Evolutionary conservation across 768 basidiomycete genomes (phyloP).

Genomic region (Cystofilobasidium capitatum): DNA sequence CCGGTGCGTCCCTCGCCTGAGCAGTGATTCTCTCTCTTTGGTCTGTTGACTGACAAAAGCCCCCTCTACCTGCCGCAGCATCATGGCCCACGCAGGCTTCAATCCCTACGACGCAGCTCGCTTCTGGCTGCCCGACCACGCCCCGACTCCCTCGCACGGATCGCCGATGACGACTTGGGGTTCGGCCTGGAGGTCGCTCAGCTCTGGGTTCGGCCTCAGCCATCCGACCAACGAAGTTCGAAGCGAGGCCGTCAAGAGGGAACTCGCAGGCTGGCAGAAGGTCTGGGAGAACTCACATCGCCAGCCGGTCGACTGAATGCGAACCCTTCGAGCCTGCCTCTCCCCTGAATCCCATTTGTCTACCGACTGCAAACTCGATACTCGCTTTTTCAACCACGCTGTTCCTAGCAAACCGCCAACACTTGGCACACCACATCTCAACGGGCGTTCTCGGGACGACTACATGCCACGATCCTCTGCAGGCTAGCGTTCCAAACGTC

Average conservation of each 20-base stretch:
- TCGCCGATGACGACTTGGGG: background rate
- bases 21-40: slow-evolving; percentile 1
- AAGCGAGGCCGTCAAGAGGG: slow-evolving; percentile 8
- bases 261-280: slow-evolving; percentile 7
- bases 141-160: background rate
- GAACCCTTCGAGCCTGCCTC: background rate
- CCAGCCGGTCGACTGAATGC: background rate
- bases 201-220: slow-evolving; percentile 1
- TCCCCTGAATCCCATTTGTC: background rate
- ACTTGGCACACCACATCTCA: too few species aligned
- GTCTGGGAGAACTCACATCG: background rate
- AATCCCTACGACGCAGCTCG: slow-evolving; percentile 69
- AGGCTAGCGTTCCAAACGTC: too few species aligned
- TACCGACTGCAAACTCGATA: background rate
- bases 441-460: too few species aligned
- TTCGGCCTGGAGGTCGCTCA: background rate
- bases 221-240: slow-evolving; percentile 17
- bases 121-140: slow-evolving; percentile 53
- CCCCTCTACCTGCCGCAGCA: slow-evolving; percentile 43
- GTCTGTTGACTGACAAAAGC: slow-evolving; percentile 4
- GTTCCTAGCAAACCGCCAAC: too few species aligned
- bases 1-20: slow-evolving; percentile 46
- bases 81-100: slow-evolving; percentile 87
- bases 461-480: too few species aligned
- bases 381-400: too few species aligned